These are phyloP conservation scores for Cutaneotrichosporon sp. DNA, from an alignment of 1,284 basidiomycete genomes.

Conservation along the genomic window DNA sequence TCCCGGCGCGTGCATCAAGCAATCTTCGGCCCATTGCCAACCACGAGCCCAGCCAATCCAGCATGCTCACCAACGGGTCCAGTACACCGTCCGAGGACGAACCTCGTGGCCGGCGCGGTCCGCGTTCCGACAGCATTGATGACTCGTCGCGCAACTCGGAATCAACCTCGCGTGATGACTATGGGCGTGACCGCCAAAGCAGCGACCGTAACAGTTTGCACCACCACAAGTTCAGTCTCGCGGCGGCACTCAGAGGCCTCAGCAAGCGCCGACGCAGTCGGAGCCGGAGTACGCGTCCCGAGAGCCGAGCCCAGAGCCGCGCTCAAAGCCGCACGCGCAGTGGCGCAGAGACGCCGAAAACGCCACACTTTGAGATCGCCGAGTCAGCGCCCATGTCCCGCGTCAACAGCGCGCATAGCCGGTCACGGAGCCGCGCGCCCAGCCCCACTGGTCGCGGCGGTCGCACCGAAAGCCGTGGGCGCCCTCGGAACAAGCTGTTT, in stretches of 20 bases:
- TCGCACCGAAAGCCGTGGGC: constrained; percentile 39
- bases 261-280: constrained; percentile 26
- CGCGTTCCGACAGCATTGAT: too few relatives aligned
- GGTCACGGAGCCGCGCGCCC: constrained; percentile 12
- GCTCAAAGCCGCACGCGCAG: constrained; percentile 11
- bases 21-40: background rate
- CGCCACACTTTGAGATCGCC: constrained; percentile 1
- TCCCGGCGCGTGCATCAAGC: background rate
- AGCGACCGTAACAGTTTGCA: constrained; percentile 5
- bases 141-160: too few relatives aligned
- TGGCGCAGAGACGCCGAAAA: constrained; percentile 6
- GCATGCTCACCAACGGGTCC: too few relatives aligned
- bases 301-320: constrained; percentile 3
- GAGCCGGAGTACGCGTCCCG: constrained; percentile 14
- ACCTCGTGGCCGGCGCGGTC: too few relatives aligned
- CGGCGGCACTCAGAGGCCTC: constrained; percentile 44
- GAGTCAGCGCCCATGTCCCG: constrained; percentile 13
- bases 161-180: constrained; percentile 12
- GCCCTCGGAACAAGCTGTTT: constrained; percentile 44
- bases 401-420: background rate
- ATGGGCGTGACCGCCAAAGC: constrained; percentile 19
- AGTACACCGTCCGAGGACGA: too few relatives aligned
- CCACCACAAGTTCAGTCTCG: constrained; percentile 41
- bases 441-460: constrained; percentile 21
- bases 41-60: background rate